Percentiles rank a stretch among this genome's conserved stretches.
Conservation (phyloP, 306 rosid species). For the Medicago truncatula region MtrunA17r5.0-ANR NC_053042.1:50292001-50292500, state of each 20-base stretch:
- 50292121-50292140: slow-evolving; percentile 29
- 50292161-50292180: slow-evolving; percentile 50
- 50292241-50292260: slow-evolving; percentile 46
- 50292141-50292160: slow-evolving; percentile 44
- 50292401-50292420: slow-evolving; percentile 41
- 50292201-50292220: slow-evolving; percentile 37
- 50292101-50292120: slow-evolving; percentile 38
- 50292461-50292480: slow-evolving; percentile 67
- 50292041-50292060: slow-evolving; percentile 51
- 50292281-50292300: slow-evolving; percentile 42
- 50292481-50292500: slow-evolving; percentile 90
- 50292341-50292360: slow-evolving; percentile 81
- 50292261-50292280: slow-evolving; percentile 52
- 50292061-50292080: not conserved
- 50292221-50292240: slow-evolving; percentile 38
- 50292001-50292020: slow-evolving; percentile 32
- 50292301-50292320: slow-evolving; percentile 43
- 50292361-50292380: slow-evolving; percentile 80
- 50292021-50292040: slow-evolving; percentile 35
- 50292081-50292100: slow-evolving; percentile 36
- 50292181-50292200: slow-evolving; percentile 41
- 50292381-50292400: slow-evolving; percentile 46
- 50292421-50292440: slow-evolving; percentile 50
- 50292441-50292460: slow-evolving; percentile 60
- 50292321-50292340: slow-evolving; percentile 70